Evolutionary conservation across 768 basidiomycete genomes (phyloP).

Genomic region (Naganishia kalamii): DNA sequence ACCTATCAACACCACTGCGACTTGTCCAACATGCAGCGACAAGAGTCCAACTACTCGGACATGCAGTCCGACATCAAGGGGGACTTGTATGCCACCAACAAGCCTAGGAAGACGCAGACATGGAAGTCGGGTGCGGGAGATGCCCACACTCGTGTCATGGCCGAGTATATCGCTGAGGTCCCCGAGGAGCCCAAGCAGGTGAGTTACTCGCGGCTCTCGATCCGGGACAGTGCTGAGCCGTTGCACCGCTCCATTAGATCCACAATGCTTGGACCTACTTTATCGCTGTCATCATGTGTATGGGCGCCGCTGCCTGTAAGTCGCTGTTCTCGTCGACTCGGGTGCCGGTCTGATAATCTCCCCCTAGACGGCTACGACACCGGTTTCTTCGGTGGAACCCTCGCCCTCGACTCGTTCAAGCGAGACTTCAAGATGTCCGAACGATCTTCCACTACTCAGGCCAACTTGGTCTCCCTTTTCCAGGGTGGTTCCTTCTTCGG

Average conservation of each 20-base stretch:
- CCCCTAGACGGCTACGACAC: conserved; percentile 19
- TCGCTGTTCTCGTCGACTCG: neutral
- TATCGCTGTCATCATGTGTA: conserved; percentile 28
- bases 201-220: neutral
- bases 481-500: conserved; percentile 37
- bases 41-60: conserved; percentile 23
- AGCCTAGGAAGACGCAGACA: conserved; percentile 7
- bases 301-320: conserved; percentile 30
- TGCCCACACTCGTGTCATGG: conserved; percentile 13
- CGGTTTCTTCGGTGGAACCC: conserved; percentile 25
- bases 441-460: neutral
- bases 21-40: conserved; percentile 14
- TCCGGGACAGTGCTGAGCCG: neutral
- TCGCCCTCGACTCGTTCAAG: conserved; percentile 27
- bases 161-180: conserved; percentile 16
- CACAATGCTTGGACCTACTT: conserved; percentile 25
- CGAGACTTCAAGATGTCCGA: conserved; percentile 32
- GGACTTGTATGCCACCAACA: conserved; percentile 1
- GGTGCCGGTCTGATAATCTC: neutral
- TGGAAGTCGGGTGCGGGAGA: conserved; percentile 16
- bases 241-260: conserved; percentile 17
- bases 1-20: neutral
- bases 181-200: neutral
- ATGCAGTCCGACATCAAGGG: conserved; percentile 16
- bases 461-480: conserved; percentile 35